Percentiles rank a stretch among this genome's conserved stretches.
Conservation (phyloP, 306 rosid genomes). For the Argentina anserina region DNA sequence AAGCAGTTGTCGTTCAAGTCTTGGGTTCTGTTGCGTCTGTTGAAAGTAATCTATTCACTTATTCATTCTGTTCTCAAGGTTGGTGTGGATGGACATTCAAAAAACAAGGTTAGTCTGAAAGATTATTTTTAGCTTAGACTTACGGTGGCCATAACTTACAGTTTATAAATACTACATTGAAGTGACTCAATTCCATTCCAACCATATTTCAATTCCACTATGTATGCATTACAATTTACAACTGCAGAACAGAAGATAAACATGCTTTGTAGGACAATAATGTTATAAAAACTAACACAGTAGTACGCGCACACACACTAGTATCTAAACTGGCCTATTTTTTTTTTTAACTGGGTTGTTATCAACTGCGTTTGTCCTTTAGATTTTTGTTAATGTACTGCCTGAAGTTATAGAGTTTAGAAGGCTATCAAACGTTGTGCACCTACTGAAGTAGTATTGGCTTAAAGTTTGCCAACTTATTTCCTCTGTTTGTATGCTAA, state of each 20-base stretch:
- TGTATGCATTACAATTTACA: no score
- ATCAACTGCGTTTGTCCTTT: conserved; percentile 22
- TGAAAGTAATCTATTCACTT: conserved; percentile 64
- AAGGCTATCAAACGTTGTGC: conserved; percentile 57
- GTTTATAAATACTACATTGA: no score
- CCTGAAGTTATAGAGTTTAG: conserved; percentile 79
- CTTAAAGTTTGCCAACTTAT: background rate
- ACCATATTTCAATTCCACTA: no score
- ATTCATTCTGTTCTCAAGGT: conserved; percentile 68
- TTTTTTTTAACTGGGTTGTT: conserved; percentile 21
- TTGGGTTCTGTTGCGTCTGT: conserved; percentile 61
- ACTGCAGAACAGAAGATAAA: background rate
- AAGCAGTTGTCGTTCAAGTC: conserved; percentile 77
- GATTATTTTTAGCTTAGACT: no score
- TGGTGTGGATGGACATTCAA: conserved; percentile 43
- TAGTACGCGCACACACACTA: background rate
- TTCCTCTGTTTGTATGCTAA: conserved; percentile 15
- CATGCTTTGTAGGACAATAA: background rate
- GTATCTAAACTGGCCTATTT: background rate
- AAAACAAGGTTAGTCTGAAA: conserved; percentile 67
- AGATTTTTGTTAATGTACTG: conserved; percentile 65
- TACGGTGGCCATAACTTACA: no score
- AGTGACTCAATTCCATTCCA: no score
- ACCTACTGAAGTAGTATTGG: conserved; percentile 55
- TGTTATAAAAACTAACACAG: background rate